phyloP scores from a whole-genome alignment of 345 rosid genomes.

The Microthlaspi erraticum region DNA sequence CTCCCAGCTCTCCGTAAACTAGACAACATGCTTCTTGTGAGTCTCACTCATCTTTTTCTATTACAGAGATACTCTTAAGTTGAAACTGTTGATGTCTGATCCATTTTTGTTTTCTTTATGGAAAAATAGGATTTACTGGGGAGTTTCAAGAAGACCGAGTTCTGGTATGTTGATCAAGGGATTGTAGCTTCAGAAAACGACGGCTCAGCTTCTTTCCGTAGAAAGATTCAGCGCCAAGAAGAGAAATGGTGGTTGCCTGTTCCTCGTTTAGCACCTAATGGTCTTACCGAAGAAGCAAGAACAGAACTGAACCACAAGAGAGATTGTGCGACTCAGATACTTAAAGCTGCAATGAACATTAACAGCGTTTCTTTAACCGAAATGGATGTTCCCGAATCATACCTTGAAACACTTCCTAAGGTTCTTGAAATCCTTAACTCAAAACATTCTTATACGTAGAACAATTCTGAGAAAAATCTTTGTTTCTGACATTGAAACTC shows the following conservation, averaged over 20 bases:
- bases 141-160: conserved; percentile 74
- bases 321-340: conserved; percentile 80
- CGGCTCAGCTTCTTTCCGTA: conserved; percentile 85
- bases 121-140: conserved; percentile 73
- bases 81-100: background rate
- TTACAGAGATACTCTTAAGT: conserved; percentile 4
- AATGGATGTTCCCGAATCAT: conserved; percentile 94
- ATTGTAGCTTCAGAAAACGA: conserved; percentile 75
- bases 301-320: conserved; percentile 75
- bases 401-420: conserved; percentile 89
- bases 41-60: conserved; percentile 28
- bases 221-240: conserved; percentile 78
- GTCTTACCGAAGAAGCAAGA: conserved; percentile 79
- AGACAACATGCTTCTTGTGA: conserved; percentile 94
- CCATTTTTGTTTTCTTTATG: background rate
- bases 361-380: conserved; percentile 70
- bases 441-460: background rate
- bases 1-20: conserved; percentile 89
- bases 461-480: background rate
- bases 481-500: conserved; percentile 4
- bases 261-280: conserved; percentile 84
- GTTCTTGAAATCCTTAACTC: conserved; percentile 35
- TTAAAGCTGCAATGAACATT: conserved; percentile 97
- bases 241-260: conserved; percentile 99
- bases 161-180: conserved; percentile 98